Conservation (phyloP, 2,329 filamentous ascomycete species). For the Colletotrichum orbiculare region DNA sequence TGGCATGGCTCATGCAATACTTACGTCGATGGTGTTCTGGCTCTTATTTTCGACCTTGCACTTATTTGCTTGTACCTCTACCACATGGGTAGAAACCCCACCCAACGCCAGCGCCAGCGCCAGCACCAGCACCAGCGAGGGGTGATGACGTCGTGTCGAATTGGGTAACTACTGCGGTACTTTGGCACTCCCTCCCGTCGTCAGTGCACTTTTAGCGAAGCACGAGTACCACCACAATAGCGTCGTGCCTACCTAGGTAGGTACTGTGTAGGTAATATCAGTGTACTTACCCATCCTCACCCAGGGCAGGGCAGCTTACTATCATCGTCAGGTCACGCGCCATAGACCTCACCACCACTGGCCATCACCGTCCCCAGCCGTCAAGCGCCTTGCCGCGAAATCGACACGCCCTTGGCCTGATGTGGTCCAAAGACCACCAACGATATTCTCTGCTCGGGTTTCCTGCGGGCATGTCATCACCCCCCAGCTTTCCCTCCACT, state of each 20-base stretch:
- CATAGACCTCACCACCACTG: conserved; percentile 4
- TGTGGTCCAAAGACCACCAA: no score
- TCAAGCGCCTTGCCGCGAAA: background rate
- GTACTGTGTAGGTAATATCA: no score
- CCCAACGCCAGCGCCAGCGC: background rate
- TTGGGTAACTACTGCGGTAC: conserved; percentile 3
- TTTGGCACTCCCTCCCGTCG: conserved; percentile 10
- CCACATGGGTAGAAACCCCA: conserved; percentile 17
- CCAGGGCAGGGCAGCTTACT: background rate
- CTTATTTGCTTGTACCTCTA: background rate
- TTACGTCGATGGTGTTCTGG: conserved; percentile 30
- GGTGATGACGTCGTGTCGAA: conserved; percentile 32
- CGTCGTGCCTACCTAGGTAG: no score
- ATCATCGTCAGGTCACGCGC: background rate
- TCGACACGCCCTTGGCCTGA: conserved; percentile 5
- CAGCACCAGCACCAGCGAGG: conserved; percentile 2
- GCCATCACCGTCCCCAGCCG: background rate
- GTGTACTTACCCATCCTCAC: background rate
- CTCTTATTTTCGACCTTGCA: background rate
- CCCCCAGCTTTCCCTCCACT: conserved; percentile 24
- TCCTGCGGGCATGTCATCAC: conserved; percentile 19
- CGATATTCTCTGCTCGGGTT: background rate
- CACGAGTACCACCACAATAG: no score
- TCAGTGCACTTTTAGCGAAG: background rate
- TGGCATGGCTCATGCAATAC: conserved; percentile 27